Evolutionary conservation across 805 yeast species (phyloP).

Genomic region (Kodamaea sagamina): DNA sequence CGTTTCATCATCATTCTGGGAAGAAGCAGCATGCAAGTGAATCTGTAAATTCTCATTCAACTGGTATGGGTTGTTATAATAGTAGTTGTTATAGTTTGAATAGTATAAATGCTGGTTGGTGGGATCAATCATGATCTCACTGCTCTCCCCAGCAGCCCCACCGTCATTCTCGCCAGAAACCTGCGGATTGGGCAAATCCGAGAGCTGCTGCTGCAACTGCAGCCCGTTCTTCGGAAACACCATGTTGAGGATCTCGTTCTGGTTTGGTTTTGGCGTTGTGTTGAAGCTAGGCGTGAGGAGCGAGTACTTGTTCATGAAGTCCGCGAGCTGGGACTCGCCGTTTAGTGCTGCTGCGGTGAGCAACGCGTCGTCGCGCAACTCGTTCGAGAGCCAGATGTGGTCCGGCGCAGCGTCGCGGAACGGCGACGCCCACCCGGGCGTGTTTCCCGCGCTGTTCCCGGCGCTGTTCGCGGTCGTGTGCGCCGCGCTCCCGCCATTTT

Average conservation of each 20-base stretch:
- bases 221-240: conserved; percentile 50
- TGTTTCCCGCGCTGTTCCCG: neutral
- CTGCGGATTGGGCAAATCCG: conserved; percentile 4
- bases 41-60: conserved; percentile 41
- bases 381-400: conserved; percentile 70
- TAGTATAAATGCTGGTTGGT: conserved; percentile 39
- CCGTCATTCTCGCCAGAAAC: conserved; percentile 8
- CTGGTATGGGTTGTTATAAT: conserved; percentile 42
- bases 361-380: conserved; percentile 69
- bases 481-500: neutral
- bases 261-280: conserved; percentile 23
- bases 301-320: conserved; percentile 42
- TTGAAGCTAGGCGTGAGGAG: conserved; percentile 12
- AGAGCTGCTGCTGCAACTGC: neutral
- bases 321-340: conserved; percentile 60
- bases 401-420: conserved; percentile 34
- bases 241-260: conserved; percentile 51
- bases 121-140: conserved; percentile 28
- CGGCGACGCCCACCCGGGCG: conserved; percentile 5
- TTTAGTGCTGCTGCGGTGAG: conserved; percentile 71
- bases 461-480: neutral
- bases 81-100: conserved; percentile 40
- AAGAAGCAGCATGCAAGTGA: conserved; percentile 41
- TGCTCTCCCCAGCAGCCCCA: conserved; percentile 11
- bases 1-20: conserved; percentile 27